phyloP scores from a whole-genome alignment of 208 protist species.

The Borovskyia barvae region DNA sequence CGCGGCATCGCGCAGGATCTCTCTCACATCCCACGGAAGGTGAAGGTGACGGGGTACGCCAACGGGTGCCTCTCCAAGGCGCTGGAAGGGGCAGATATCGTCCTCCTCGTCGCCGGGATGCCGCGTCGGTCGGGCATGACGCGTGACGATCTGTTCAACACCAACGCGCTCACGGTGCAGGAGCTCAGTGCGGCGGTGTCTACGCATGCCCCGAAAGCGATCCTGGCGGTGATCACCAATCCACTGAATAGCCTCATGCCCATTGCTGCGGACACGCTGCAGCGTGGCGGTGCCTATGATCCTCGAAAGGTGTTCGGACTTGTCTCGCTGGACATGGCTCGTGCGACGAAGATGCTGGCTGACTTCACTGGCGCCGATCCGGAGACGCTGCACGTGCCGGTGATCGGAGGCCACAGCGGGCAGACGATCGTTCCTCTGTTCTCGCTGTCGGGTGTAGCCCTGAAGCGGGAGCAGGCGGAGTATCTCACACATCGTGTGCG shows the following conservation, averaged over 20 bases:
- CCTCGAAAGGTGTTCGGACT: conserved; percentile 89
- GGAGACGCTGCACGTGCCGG: conserved; percentile 55
- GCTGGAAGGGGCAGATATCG: conserved; percentile 81
- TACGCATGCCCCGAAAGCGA: conserved; percentile 75
- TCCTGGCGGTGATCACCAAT: conserved; percentile 91
- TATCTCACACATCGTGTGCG: conserved; percentile 70
- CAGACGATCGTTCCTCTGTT: conserved; percentile 93
- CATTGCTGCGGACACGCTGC: conserved; percentile 86
- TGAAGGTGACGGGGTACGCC: conserved; percentile 70
- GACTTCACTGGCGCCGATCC: conserved; percentile 42
- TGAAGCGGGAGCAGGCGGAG: conserved; percentile 48
- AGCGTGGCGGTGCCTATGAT: conserved; percentile 74
- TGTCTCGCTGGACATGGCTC: conserved; percentile 85
- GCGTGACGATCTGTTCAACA: conserved; percentile 95
- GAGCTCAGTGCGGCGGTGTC: conserved; percentile 75
- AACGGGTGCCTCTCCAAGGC: conserved; percentile 64
- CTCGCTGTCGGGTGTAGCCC: conserved; percentile 52
- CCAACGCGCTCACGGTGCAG: conserved; percentile 85
- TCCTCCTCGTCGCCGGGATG: conserved; percentile 94
- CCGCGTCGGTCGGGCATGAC: conserved; percentile 96
- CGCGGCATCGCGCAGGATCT: conserved; percentile 87
- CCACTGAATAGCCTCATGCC: conserved; percentile 94
- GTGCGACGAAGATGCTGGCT: conserved; percentile 65
- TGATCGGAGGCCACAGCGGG: conserved; percentile 93
- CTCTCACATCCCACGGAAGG: conserved; percentile 81